These are phyloP conservation scores for Solanum okadae DNA, from an alignment of 257 asterid species.

Conservation along the genomic window DNA sequence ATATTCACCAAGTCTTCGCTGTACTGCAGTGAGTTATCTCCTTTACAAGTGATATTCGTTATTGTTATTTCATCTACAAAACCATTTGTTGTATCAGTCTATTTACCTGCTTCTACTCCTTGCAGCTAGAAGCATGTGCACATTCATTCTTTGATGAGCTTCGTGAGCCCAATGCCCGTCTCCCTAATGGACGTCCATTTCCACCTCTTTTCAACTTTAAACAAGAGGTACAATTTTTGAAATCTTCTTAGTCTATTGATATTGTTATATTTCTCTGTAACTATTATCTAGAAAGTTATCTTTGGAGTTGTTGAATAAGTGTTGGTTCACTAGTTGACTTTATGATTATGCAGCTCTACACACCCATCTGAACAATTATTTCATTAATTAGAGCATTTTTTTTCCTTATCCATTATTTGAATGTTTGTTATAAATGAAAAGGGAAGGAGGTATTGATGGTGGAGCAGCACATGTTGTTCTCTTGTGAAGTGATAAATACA, in stretches of 20 bases:
- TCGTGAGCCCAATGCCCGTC: conserved; percentile 70
- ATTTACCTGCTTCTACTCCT: neutral
- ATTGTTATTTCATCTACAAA: neutral
- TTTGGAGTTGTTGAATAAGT: neutral
- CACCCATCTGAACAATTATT: neutral
- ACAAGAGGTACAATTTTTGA: conserved; percentile 52
- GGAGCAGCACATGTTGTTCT: neutral
- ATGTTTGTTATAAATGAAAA: neutral
- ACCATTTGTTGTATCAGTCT: neutral
- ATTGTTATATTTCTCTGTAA: neutral
- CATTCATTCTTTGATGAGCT: conserved; percentile 91
- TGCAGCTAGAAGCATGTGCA: conserved; percentile 87
- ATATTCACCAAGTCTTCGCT: conserved; percentile 90
- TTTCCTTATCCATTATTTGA: neutral
- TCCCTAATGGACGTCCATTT: conserved; percentile 68
- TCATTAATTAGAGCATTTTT: neutral
- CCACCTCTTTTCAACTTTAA: conserved; percentile 79
- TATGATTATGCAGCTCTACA: neutral
- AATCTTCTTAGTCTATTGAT: neutral
- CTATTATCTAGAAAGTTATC: neutral
- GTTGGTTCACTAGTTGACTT: neutral
- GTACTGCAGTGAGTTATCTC: conserved; percentile 52
- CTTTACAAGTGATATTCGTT: neutral
- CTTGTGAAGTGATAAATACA: neutral
- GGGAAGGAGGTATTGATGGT: neutral